phyloP scores from a whole-genome alignment of 2,329 filamentous ascomycete species.

The Hypoxylon sp. region DNA sequence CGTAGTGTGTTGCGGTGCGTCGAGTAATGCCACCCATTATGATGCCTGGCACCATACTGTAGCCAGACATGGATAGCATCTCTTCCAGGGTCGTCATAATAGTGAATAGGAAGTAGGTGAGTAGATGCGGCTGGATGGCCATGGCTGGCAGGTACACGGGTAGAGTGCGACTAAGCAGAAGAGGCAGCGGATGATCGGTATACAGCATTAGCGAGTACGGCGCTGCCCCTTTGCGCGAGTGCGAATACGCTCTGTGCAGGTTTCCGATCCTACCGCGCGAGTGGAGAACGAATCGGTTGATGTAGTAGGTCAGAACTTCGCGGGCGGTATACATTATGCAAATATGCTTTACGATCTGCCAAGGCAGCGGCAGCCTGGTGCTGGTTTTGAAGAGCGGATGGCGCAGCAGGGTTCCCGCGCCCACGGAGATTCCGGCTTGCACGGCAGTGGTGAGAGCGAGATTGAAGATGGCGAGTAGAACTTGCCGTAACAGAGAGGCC shows the following conservation, averaged over 20 bases:
- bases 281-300: conserved; percentile 81
- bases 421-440: conserved; percentile 59
- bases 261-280: conserved; percentile 54
- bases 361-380: conserved; percentile 65
- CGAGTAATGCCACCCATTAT: conserved; percentile 64
- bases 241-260: conserved; percentile 61
- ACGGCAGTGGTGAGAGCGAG: conserved; percentile 58
- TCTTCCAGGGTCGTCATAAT: conserved; percentile 75
- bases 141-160: conserved; percentile 75
- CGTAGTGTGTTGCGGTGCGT: conserved; percentile 66
- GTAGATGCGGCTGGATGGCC: conserved; percentile 74
- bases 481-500: conserved; percentile 51
- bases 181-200: conserved; percentile 76
- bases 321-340: conserved; percentile 58
- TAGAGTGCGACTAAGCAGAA: conserved; percentile 72
- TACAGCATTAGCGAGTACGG: conserved; percentile 72
- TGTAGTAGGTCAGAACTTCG: conserved; percentile 76
- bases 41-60: conserved; percentile 68
- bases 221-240: conserved; percentile 64
- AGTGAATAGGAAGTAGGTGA: conserved; percentile 77
- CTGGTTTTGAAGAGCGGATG: conserved; percentile 61
- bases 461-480: conserved; percentile 61
- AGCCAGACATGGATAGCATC: conserved; percentile 75
- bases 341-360: conserved; percentile 65
- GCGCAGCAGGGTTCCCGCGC: conserved; percentile 52